phyloP scores from a whole-genome alignment of 805 yeast genomes.

The Debaryomyces maramus region DNA sequence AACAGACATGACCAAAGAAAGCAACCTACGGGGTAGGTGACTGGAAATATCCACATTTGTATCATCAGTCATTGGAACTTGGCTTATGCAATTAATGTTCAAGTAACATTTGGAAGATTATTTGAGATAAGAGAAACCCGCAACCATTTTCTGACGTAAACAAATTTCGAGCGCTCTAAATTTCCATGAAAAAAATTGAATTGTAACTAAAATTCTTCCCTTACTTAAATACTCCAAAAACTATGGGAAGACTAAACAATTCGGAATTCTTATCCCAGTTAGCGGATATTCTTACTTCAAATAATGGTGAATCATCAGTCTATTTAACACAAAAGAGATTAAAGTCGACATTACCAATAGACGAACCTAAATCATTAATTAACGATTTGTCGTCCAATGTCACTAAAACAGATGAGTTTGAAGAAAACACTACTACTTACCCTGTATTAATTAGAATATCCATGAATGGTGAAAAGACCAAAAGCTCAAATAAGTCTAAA shows the following conservation, averaged over 20 bases:
- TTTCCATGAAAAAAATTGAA: neutral
- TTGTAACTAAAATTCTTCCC: no score
- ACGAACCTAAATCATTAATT: constrained; percentile 14
- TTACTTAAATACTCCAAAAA: neutral
- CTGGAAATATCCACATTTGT: no score
- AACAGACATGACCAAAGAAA: constrained; percentile 31
- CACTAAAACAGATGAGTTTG: constrained; percentile 15
- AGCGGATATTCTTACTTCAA: constrained; percentile 20
- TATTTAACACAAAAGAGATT: constrained; percentile 61
- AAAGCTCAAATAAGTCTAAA: constrained; percentile 39
- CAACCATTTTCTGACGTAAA: neutral
- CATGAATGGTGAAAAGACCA: constrained; percentile 44
- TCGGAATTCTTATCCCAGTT: constrained; percentile 30
- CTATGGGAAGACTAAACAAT: constrained; percentile 34
- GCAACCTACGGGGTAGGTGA: constrained; percentile 19
- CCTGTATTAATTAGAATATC: constrained; percentile 70
- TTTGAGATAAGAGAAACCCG: constrained; percentile 1
- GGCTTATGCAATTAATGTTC: neutral
- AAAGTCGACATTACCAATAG: constrained; percentile 25
- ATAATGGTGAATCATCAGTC: constrained; percentile 50
- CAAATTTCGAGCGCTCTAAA: neutral
- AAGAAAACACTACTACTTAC: constrained; percentile 40
- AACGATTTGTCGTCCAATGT: constrained; percentile 39
- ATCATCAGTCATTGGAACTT: no score
- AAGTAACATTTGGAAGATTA: neutral